Evolutionary conservation across 306 rosid species (phyloP), one percentile per base, ranked within the genome.

Genomic region (Trifolium fragiferum): DNA sequence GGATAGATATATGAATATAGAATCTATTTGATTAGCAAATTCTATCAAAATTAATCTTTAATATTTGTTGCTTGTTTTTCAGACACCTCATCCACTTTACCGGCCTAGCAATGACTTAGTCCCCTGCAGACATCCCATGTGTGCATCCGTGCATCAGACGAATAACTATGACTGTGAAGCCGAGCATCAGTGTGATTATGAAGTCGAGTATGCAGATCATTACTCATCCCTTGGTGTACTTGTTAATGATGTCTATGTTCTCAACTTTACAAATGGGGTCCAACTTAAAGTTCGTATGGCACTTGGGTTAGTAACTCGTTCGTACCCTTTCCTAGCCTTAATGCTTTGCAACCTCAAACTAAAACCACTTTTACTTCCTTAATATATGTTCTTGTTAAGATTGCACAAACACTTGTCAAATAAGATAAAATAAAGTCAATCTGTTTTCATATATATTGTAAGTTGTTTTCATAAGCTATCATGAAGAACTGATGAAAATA

Each of bases 221-320:
- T 91, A 90, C 77, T 91, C 96, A 37, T 89, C 97, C 50, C 92
- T 86, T 53, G 98, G 97, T 13, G 97, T 93, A 20, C 97, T 93
- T 62, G 84, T 93, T 81, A 86, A 75, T 83, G 98, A 93, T 79
- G 61, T 80, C 33, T 91, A 89, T 74, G 66, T 82, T 51, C 80
- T 93, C 86, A 91, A 88, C 86, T 81, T 85, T 41, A 85, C 90
- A 50, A 85, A 83, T 84, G 96, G 96, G 74, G 75, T 25, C 74
- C 87, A 83, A 76, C 85, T 80, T n/a, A 75, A 66, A 76, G 96
- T 91, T 76, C 84, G 80, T 19, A 80, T 93, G 60, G 89, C 92
- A 72, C 88, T 93, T 10, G 98, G 98, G 98, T 93, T 40, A 51
- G 93, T 80, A 55, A 70, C 73, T 73, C 20, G 41, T 18, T 62